These are phyloP conservation scores for Teratosphaeria zuluensis DNA, from an alignment of 2,329 filamentous ascomycete species.

Conservation along the genomic window DNA sequence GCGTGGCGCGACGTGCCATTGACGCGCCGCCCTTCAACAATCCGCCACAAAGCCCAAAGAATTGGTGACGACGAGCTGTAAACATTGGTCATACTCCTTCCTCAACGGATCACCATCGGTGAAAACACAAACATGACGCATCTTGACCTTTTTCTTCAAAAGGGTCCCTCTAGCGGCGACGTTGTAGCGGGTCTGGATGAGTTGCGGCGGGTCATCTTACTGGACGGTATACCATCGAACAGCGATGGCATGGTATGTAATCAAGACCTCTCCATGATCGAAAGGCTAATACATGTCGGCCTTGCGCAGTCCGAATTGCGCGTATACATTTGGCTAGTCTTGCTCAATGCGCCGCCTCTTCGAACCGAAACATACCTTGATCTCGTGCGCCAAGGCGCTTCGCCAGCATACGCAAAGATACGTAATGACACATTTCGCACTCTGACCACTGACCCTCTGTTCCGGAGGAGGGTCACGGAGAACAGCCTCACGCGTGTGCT, in stretches of 20 bases:
- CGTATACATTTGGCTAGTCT: slow-evolving; percentile 92
- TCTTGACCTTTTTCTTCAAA: slow-evolving; percentile 69
- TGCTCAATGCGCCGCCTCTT: slow-evolving; percentile 78
- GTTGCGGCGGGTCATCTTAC: slow-evolving; percentile 61
- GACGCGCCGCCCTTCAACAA: background rate
- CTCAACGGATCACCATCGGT: background rate
- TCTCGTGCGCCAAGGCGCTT: slow-evolving; percentile 85
- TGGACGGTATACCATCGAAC: slow-evolving; percentile 67
- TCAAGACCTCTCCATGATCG: background rate
- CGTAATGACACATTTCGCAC: slow-evolving; percentile 98
- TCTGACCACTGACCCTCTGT: slow-evolving; percentile 90
- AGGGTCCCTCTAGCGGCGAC: slow-evolving; percentile 67
- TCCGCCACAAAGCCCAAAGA: background rate
- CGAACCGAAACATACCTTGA: slow-evolving; percentile 80
- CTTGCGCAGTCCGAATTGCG: slow-evolving; percentile 68
- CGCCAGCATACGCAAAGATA: slow-evolving; percentile 92
- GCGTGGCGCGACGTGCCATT: background rate
- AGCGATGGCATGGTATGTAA: slow-evolving; percentile 68
- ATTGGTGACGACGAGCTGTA: background rate
- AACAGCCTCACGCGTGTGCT: slow-evolving; percentile 88
- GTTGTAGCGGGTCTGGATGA: slow-evolving; percentile 57
- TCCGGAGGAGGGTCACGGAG: slow-evolving; percentile 88
- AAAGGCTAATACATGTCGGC: background rate
- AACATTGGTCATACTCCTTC: background rate
- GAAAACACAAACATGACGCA: slow-evolving; percentile 19